Base-by-base conservation (phyloP, 2,329 filamentous ascomycete species). In the Fusarium guadeloupense region DNA sequence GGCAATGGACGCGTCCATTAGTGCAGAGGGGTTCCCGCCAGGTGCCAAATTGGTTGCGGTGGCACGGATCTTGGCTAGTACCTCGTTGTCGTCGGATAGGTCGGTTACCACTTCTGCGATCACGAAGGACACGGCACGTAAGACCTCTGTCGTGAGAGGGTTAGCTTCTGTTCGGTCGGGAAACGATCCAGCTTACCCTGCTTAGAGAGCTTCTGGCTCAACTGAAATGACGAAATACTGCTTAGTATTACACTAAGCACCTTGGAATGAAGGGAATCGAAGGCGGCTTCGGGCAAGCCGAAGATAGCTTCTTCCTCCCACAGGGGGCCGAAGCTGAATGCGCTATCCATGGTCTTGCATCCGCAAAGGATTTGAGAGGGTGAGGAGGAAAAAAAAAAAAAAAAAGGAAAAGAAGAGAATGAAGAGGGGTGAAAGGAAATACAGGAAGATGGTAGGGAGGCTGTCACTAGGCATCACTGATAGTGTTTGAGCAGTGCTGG, bases 291-390 rank as follows among this genome's bases (percentile, higher is more conserved):
- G 7, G 62, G 57, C 35, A 53, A 65, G 10, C 42, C 17, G 14
- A 62, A 35, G 9, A 71, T 51, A 12, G 60, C 50, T 10, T 53
- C 44, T 16, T 50, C 35, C 5, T 51, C 50, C 66, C 67, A 71
- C 16, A 69, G 39, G 25, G 69, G 67, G 12, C 45, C 47, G 50
- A 71, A 66, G 23, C 54, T 66, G 50, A 59, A 66, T 12, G 67
- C 48, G 34, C 48, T 69, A 23, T 69, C 67, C 69, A 71, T 70
- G 19, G 14, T 38, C 23, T 13, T 34, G 30, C n/a, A 4, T 8
- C 8, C 6, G 21, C 4, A 31, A 9, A 26, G 17, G 34, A 31
- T n/a, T 4, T 26, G 17, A 12, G 9, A 25, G 19, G 20, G 33
- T 34, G 21, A 19, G 14, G 12, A 31, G 4, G 16, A 17, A 30